Percentiles rank a stretch among this genome's conserved stretches.
phyloP scores from a whole-genome alignment of 1,284 basidiomycete species.

The Ganoderma resinaceum region DNA sequence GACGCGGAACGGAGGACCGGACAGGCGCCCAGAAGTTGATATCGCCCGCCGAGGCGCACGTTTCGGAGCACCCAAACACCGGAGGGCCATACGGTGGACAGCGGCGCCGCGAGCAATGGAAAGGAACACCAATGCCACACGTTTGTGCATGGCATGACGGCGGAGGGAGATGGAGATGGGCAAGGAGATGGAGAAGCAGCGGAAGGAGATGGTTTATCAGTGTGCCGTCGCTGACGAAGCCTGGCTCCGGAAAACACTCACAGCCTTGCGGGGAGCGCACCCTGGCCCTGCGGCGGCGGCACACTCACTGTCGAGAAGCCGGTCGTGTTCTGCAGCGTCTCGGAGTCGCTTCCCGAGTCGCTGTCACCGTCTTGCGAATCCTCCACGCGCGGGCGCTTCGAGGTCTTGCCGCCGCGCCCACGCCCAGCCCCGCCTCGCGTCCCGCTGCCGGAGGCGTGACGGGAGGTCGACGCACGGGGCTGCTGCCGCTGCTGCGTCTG shows the following conservation, averaged over 20 bases:
- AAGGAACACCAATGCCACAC: neutral
- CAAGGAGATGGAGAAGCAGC: slow-evolving; percentile 12
- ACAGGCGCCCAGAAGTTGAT: slow-evolving; percentile 18
- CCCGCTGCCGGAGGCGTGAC: slow-evolving; percentile 16
- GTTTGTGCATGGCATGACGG: neutral
- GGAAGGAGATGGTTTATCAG: neutral
- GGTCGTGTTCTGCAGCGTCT: slow-evolving; percentile 18
- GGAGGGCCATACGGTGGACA: slow-evolving; percentile 10
- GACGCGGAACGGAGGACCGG: slow-evolving; percentile 17
- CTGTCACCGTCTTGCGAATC: slow-evolving; percentile 27
- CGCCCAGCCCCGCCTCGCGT: slow-evolving; percentile 18
- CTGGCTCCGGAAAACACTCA: slow-evolving; percentile 23
- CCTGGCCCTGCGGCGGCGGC: slow-evolving; percentile 30
- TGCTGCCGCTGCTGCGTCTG: slow-evolving; percentile 6
- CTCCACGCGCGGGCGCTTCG: slow-evolving; percentile 25
- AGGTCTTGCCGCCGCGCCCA: slow-evolving; percentile 19
- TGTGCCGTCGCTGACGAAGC: neutral
- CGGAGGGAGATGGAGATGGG: neutral
- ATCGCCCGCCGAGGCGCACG: slow-evolving; percentile 15
- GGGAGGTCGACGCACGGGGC: slow-evolving; percentile 12
- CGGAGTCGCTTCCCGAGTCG: slow-evolving; percentile 34
- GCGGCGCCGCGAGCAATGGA: slow-evolving; percentile 6
- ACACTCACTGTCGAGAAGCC: slow-evolving; percentile 31
- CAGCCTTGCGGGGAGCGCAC: slow-evolving; percentile 32
- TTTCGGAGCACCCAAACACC: slow-evolving; percentile 22